Percentiles rank a stretch among this genome's conserved stretches.
phyloP scores from a whole-genome alignment of 2,329 filamentous ascomycete species.

The Pseudogymnoascus sp. region DNA sequence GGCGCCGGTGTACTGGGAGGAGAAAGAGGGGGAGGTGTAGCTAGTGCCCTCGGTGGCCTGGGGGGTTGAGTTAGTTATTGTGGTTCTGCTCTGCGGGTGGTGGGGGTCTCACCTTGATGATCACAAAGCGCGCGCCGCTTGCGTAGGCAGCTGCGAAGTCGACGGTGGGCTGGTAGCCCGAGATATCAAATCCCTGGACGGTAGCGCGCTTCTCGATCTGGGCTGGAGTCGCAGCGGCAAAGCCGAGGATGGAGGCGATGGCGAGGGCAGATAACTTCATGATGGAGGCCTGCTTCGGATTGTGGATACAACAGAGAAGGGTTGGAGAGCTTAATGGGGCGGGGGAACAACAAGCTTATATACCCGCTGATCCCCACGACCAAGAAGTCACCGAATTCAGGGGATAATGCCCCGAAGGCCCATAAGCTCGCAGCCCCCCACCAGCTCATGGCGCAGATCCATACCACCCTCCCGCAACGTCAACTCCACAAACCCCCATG shows the following conservation, averaged over 20 bases:
- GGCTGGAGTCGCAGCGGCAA: background rate
- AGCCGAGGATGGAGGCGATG: background rate
- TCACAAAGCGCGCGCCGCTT: constrained; percentile 37
- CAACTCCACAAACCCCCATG: background rate
- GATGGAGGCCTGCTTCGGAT: background rate
- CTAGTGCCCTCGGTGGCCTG: constrained; percentile 47
- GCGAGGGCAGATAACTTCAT: background rate
- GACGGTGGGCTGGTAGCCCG: constrained; percentile 33
- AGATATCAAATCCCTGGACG: constrained; percentile 38
- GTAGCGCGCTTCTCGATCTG: constrained; percentile 16
- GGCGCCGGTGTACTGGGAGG: constrained; percentile 41
- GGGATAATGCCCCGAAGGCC: background rate
- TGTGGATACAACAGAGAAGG: constrained; percentile 3
- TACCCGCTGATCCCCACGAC: background rate
- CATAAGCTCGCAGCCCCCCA: background rate
- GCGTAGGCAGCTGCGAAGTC: constrained; percentile 33
- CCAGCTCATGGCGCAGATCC: background rate
- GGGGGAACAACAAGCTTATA: constrained; percentile 2
- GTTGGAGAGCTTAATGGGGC: background rate
- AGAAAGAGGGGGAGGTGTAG: constrained; percentile 40
- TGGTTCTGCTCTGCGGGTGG: background rate
- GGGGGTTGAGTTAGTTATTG: background rate
- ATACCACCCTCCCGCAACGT: background rate
- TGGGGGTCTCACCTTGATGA: constrained; percentile 34
- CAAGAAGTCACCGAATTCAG: background rate